phyloP scores from a whole-genome alignment of 1,139 yeast genomes.

The Saccharomyces uvarum region DNA sequence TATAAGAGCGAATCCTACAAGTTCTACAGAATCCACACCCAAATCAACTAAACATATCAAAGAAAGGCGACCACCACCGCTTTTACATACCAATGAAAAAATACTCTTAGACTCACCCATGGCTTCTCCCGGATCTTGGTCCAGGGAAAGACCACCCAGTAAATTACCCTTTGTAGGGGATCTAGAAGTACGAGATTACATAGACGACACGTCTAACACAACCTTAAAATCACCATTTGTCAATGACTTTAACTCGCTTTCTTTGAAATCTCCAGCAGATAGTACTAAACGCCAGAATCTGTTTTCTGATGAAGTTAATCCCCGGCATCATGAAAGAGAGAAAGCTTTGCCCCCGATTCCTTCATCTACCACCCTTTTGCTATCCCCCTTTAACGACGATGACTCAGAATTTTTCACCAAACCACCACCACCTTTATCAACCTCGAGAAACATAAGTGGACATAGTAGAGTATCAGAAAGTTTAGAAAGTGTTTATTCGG shows the following conservation, averaged over 20 bases:
- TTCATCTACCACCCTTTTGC: constrained; percentile 6
- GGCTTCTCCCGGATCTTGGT: constrained; percentile 4
- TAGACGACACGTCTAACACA: constrained; percentile 1
- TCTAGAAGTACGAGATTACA: constrained; percentile 3
- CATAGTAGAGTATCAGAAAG: constrained; percentile 25
- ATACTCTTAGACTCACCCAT: background rate
- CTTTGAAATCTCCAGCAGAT: background rate
- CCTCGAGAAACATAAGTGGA: constrained; percentile 19
- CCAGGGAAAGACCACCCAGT: constrained; percentile 4
- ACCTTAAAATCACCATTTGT: constrained; percentile 5
- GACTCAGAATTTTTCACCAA: constrained; percentile 11
- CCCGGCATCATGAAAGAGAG: background rate
- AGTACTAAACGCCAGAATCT: background rate
- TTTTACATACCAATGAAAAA: constrained; percentile 1
- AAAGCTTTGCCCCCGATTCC: background rate
- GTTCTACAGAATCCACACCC: background rate
- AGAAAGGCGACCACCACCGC: constrained; percentile 13
- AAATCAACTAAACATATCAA: background rate
- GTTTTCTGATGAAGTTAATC: background rate
- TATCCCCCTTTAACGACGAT: background rate
- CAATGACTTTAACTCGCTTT: background rate
- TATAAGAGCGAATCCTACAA: background rate
- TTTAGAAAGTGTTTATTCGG: constrained; percentile 29
- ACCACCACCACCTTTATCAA: constrained; percentile 16
- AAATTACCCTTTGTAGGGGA: constrained; percentile 20